A percentile compares a stretch with the other conserved stretches of the same genome.
Evolutionary conservation across 495 filamentous ascomycete species (phyloP).

Genomic region (Penicillium fimorum): DNA sequence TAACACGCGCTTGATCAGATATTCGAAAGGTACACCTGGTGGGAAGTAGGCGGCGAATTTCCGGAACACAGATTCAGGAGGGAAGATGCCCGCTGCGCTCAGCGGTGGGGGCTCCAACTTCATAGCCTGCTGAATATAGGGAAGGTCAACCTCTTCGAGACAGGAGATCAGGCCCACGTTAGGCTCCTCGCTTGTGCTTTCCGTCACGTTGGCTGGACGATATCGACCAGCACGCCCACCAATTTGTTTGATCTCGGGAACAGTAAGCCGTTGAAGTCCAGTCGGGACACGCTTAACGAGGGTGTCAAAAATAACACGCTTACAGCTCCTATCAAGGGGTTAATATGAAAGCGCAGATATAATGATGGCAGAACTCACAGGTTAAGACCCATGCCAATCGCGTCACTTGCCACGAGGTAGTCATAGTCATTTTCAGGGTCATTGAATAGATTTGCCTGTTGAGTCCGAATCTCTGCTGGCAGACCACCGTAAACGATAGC

Average conservation of each 20-base stretch:
- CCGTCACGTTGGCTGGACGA: conserved; percentile 59
- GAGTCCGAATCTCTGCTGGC: conserved; percentile 87
- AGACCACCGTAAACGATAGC: conserved; percentile 92
- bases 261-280: conserved; percentile 49
- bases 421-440: conserved; percentile 94
- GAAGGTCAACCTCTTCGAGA: conserved; percentile 68
- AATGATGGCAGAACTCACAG: conserved; percentile 48
- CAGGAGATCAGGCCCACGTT: conserved; percentile 77
- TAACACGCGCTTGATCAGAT: conserved; percentile 68
- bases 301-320: conserved; percentile 84
- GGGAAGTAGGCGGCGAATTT: conserved; percentile 78
- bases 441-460: conserved; percentile 91
- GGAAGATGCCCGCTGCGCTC: conserved; percentile 69
- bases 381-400: conserved; percentile 97
- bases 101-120: conserved; percentile 60
- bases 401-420: conserved; percentile 89
- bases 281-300: conserved; percentile 62
- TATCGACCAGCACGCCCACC: conserved; percentile 91
- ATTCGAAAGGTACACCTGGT: conserved; percentile 69
- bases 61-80: conserved; percentile 62
- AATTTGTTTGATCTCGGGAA: conserved; percentile 92
- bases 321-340: conserved; percentile 63
- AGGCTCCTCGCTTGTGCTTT: conserved; percentile 24
- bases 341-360: conserved; percentile 6
- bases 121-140: conserved; percentile 61